Evolutionary conservation across 2,329 filamentous ascomycete species (phyloP).

Genomic region (Cytospora piceae): DNA sequence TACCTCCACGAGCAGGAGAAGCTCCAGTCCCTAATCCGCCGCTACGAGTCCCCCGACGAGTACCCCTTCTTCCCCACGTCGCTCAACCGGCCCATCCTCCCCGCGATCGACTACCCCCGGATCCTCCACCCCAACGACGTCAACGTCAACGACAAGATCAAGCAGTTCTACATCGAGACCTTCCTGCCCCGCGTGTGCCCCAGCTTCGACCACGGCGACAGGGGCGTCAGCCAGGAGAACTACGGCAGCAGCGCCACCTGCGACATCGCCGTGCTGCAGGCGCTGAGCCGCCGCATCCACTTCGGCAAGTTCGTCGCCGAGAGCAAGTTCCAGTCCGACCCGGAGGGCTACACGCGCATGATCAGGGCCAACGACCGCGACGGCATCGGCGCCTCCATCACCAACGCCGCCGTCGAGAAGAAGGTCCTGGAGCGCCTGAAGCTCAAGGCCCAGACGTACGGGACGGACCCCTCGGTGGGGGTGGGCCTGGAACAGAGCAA

Average conservation of each 20-base stretch:
- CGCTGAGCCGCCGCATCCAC: conserved; percentile 87
- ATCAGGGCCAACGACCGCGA: conserved; percentile 80
- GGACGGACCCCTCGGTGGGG: conserved; percentile 77
- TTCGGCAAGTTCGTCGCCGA: conserved; percentile 99
- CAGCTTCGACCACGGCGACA: conserved; percentile 75
- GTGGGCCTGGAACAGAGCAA: conserved; percentile 65
- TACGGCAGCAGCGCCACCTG: conserved; percentile 91
- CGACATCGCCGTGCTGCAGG: conserved; percentile 88
- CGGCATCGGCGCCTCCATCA: conserved; percentile 88
- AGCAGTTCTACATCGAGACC: conserved; percentile 77
- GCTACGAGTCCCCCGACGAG: conserved; percentile 95
- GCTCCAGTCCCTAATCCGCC: conserved; percentile 88
- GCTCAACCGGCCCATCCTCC: conserved; percentile 80
- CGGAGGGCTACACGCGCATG: conserved; percentile 76
- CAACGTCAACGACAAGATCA: conserved; percentile 87
- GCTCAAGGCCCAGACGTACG: conserved; percentile 91
- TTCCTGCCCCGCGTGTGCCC: conserved; percentile 85
- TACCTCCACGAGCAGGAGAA: conserved; percentile 88
- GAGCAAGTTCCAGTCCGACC: conserved; percentile 86
- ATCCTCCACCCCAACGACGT: conserved; percentile 89
- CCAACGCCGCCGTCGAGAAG: conserved; percentile 84
- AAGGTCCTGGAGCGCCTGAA: conserved; percentile 86
- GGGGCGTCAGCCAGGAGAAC: conserved; percentile 87
- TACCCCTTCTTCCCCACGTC: conserved; percentile 93
- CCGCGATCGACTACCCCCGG: conserved; percentile 82